Conservation (phyloP, 192 early-diverging fungal species). For the Backusella westeae region DNA sequence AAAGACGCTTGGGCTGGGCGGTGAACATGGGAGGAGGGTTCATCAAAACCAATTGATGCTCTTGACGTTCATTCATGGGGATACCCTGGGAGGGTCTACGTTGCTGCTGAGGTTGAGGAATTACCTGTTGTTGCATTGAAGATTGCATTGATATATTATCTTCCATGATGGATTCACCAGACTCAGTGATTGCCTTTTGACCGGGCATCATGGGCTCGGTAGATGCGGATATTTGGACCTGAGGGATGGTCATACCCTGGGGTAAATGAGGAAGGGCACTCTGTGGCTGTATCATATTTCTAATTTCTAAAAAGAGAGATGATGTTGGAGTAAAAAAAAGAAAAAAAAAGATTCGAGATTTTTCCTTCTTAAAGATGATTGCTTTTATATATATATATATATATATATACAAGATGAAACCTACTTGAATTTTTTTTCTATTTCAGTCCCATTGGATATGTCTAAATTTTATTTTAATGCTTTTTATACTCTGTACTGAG, state of each 20-base stretch:
- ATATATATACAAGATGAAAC: no score
- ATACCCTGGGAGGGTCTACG: background rate
- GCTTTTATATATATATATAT: no score
- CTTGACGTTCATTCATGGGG: background rate
- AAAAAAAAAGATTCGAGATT: no score
- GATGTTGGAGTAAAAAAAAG: no score
- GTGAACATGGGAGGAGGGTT: constrained; percentile 27
- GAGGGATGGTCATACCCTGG: constrained; percentile 1
- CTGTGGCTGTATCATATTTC: background rate
- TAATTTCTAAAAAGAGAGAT: no score
- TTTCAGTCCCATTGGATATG: background rate
- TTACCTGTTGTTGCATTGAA: background rate
- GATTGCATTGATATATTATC: background rate
- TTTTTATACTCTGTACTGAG: background rate
- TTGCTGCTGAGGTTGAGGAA: background rate
- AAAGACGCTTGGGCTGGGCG: background rate
- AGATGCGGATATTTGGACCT: background rate
- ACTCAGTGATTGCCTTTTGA: background rate
- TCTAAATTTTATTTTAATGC: background rate
- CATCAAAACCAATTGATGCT: background rate
- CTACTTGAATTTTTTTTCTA: background rate
- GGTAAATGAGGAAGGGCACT: constrained; percentile 21
- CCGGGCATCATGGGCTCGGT: constrained; percentile 13
- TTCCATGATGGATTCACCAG: background rate
- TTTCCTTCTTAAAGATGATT: no score